phyloP scores from a whole-genome alignment of 768 basidiomycete species.

The Lactarius akahatsu region DNA sequence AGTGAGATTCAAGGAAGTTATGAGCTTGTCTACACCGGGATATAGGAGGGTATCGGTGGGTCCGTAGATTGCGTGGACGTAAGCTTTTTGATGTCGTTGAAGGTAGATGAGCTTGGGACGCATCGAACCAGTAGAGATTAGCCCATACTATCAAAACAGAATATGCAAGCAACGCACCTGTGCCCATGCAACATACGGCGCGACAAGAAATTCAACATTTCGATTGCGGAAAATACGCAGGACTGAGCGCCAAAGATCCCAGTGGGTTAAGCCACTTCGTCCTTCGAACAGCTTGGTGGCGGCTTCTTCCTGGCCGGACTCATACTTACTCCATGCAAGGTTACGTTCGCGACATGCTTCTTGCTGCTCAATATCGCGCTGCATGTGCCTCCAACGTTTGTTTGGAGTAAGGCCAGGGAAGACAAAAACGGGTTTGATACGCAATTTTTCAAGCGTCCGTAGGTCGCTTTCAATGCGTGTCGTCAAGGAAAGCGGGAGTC shows the following conservation, averaged over 20 bases:
- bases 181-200: conserved; percentile 93
- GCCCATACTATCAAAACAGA: not conserved
- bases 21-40: conserved; percentile 84
- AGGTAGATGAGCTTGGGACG: conserved; percentile 82
- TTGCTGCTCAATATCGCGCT: conserved; percentile 46
- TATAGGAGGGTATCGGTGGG: conserved; percentile 89
- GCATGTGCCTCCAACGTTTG: conserved; percentile 66
- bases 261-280: conserved; percentile 65
- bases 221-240: conserved; percentile 90
- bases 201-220: conserved; percentile 93
- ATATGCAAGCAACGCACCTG: conserved; percentile 61
- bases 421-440: conserved; percentile 98
- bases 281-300: conserved; percentile 84
- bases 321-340: conserved; percentile 93
- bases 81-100: conserved; percentile 87
- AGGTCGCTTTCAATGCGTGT: conserved; percentile 90
- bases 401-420: conserved; percentile 86
- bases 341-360: conserved; percentile 74
- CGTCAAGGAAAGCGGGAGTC: conserved; percentile 85
- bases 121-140: conserved; percentile 11
- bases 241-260: conserved; percentile 94
- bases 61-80: conserved; percentile 92
- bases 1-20: conserved; percentile 81
- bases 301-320: conserved; percentile 85
- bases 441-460: conserved; percentile 82